phyloP scores from a whole-genome alignment of 768 basidiomycete species.

The Phylloporus sp. region DNA sequence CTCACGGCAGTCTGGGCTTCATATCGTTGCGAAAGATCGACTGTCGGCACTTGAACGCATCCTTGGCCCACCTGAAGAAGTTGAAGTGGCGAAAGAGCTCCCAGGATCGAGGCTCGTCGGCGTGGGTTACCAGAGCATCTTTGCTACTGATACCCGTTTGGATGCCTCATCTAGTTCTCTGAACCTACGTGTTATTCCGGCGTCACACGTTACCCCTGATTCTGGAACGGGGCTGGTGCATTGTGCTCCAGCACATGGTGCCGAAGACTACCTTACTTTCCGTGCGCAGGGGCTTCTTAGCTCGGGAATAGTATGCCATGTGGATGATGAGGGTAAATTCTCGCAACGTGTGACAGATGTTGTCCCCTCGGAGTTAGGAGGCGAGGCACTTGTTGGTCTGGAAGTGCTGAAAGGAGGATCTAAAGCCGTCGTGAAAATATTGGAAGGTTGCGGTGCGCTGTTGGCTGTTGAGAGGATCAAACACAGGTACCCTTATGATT shows the following conservation, averaged over 20 bases:
- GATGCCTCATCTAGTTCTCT: not conserved
- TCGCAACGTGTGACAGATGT: conserved; percentile 52
- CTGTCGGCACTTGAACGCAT: conserved; percentile 32
- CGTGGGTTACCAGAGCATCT: conserved; percentile 57
- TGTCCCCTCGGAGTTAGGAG: conserved; percentile 32
- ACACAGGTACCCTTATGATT: conserved; percentile 94
- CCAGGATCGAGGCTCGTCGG: conserved; percentile 50
- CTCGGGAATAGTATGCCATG: conserved; percentile 67
- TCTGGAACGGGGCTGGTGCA: conserved; percentile 97
- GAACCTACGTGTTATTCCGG: conserved; percentile 50
- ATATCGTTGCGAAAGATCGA: conserved; percentile 52
- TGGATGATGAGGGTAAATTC: conserved; percentile 73
- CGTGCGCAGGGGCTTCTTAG: conserved; percentile 48
- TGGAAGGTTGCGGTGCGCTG: conserved; percentile 49
- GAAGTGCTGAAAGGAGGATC: conserved; percentile 72
- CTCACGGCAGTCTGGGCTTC: conserved; percentile 23
- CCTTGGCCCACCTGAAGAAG: conserved; percentile 19
- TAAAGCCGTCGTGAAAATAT: conserved; percentile 56
- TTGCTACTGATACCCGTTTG: conserved; percentile 33
- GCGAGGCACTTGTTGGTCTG: conserved; percentile 58
- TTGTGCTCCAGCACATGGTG: conserved; percentile 90
- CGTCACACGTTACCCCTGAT: conserved; percentile 73
- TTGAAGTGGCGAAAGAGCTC: conserved; percentile 20
- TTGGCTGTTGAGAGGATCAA: conserved; percentile 65
- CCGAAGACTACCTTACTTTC: conserved; percentile 85